These are phyloP conservation scores for Ettlia oleoabundans DNA, from an alignment of 139 green algal genomes.

Conservation along the genomic window DNA sequence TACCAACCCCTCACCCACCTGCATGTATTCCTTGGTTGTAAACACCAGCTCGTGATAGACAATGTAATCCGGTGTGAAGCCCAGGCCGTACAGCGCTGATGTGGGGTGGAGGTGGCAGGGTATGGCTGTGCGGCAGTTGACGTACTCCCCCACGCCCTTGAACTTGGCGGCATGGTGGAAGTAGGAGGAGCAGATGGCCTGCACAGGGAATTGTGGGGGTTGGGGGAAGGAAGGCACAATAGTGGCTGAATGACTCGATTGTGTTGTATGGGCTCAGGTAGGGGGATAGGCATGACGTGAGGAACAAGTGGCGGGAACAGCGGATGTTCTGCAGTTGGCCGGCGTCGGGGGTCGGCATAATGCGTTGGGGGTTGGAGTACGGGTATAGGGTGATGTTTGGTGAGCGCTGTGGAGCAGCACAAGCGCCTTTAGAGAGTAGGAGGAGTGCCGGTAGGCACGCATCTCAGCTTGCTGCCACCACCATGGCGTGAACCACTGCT, in stretches of 20 bases:
- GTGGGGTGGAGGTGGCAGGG: constrained; percentile 92
- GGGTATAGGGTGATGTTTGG: no score
- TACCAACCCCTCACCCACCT: constrained; percentile 22
- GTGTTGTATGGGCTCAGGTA: not conserved
- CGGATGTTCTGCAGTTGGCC: no score
- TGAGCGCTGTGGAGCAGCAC: no score
- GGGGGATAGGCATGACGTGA: no score
- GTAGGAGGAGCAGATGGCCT: constrained; percentile 95
- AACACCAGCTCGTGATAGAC: constrained; percentile 97
- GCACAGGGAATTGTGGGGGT: not conserved
- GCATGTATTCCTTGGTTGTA: constrained; percentile 99
- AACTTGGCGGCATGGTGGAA: constrained; percentile 96
- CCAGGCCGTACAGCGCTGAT: constrained; percentile 92
- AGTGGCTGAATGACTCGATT: not conserved
- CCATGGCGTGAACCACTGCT: no score
- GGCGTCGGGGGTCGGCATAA: no score
- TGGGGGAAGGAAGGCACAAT: not conserved
- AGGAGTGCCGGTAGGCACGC: no score
- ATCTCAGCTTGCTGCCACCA: no score
- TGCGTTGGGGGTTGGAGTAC: no score
- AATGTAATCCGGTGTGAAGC: constrained; percentile 98
- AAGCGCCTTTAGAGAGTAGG: not conserved
- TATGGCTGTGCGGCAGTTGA: constrained; percentile 88
- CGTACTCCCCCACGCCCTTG: constrained; percentile 94
- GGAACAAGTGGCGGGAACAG: no score